Evolutionary conservation across 805 yeast genomes (phyloP), one percentile per base, ranked within the genome.

Genomic region (Saccharomycopsis lassenensis): DNA sequence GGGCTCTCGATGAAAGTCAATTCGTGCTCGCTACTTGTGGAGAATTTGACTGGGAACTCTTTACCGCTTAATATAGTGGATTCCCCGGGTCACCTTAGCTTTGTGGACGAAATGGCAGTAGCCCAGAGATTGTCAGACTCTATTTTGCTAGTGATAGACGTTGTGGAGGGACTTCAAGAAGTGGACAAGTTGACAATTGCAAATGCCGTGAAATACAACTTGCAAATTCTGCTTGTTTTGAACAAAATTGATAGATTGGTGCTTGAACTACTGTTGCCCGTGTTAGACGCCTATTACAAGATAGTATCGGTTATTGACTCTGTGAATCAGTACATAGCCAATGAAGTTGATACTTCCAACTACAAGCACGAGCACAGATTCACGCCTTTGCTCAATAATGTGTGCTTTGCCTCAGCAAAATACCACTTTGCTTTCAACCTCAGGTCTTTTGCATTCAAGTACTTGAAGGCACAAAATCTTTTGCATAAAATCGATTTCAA

Each of bases 21-120:
- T 1, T 75, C 84, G 0, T 64, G 80, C 45, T 61, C 89, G 0
- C 46, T 83, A 7, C 52, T 87, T 5, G 53, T 78, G 11, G 70
- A 68, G 0, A 72, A 73, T 49, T 43, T 71, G 20, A 57, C 57
- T 11, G 69, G 63, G 1, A 71, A 69, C 43, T 77, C 94, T 0
- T 56, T 60, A 12, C 70, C 72, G 0, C 48, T 77, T 15, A 83
- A 80, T 49, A 43, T 87, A 1, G 46, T 85, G 1, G 99, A 93
- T 49, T 63, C 94, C 0, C 99, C 99, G 0, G 99, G 99, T 0
- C 97, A 91, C 55, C 69, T 71, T 0, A 77, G 85, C 50, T 91
- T 91, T 50, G 58, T 64, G 20, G 95, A 85, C 51, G 96, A 91
- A 47, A 57, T 73, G 3, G 65, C 72, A 0, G 65, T 71, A 0